Evolutionary conservation across 495 filamentous ascomycete species (phyloP).

Genomic region (Lindgomyces ingoldianus): DNA sequence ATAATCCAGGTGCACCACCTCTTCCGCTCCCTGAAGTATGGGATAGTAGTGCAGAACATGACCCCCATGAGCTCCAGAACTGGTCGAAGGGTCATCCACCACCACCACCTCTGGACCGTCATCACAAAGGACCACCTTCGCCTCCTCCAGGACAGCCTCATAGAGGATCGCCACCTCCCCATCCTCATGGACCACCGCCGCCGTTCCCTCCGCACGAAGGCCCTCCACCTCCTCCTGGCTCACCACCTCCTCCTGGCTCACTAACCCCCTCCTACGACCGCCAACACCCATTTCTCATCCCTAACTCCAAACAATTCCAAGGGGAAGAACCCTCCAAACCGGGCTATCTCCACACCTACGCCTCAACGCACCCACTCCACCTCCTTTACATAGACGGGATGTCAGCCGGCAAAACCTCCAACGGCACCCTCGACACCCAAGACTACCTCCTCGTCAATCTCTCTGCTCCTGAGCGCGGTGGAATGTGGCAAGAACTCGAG

Average conservation of each 20-base stretch:
- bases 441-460: constrained; percentile 54
- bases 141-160: neutral
- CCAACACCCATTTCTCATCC: neutral
- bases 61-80: neutral
- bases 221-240: constrained; percentile 1
- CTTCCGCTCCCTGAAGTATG: neutral
- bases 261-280: too few relatives aligned
- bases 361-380: constrained; percentile 51
- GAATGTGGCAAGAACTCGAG: constrained; percentile 45
- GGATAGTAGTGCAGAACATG: neutral
- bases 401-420: constrained; percentile 58
- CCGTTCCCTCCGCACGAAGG: neutral
- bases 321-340: neutral
- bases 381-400: constrained; percentile 65
- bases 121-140: neutral
- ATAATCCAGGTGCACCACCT: too few relatives aligned
- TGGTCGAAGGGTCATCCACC: neutral
- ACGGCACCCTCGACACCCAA: constrained; percentile 64
- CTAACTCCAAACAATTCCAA: neutral
- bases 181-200: constrained; percentile 4
- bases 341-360: constrained; percentile 60
- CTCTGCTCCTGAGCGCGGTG: constrained; percentile 18
- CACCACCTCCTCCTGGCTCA: neutral
- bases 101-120: neutral
- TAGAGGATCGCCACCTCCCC: neutral